Conservation (phyloP, 1,139 yeast species). For the Geotrichum siamense region DNA sequence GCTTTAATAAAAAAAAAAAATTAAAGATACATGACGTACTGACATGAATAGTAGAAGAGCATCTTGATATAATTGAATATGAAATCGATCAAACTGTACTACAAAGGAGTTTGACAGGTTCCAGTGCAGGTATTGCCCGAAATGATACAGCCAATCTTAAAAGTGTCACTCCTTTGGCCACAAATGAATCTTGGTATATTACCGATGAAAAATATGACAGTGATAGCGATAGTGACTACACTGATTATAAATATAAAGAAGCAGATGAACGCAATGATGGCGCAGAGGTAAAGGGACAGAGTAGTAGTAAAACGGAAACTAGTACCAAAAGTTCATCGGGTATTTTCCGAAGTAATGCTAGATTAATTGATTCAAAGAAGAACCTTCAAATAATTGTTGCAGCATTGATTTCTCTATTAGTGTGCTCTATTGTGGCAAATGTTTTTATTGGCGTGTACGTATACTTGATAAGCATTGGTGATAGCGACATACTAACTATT, state of each 20-base stretch:
- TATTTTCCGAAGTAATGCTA: too few relatives aligned
- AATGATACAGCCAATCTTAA: neutral
- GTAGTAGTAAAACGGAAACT: neutral
- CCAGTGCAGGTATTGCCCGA: neutral
- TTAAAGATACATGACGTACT: too few relatives aligned
- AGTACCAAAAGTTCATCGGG: too few relatives aligned
- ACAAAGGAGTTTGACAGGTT: neutral
- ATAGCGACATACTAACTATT: neutral
- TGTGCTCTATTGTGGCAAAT: constrained; percentile 8
- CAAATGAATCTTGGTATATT: constrained; percentile 9
- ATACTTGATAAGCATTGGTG: neutral
- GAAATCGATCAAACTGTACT: constrained; percentile 4
- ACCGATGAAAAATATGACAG: constrained; percentile 11
- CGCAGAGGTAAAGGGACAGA: neutral
- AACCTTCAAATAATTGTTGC: too few relatives aligned
- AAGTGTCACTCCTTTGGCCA: constrained; percentile 3
- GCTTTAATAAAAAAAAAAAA: neutral
- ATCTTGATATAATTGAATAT: constrained; percentile 6
- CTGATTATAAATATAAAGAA: neutral
- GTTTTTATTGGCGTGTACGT: constrained; percentile 13
- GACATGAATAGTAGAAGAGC: too few relatives aligned
- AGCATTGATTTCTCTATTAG: constrained; percentile 1
- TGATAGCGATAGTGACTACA: neutral
- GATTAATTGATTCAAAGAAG: too few relatives aligned
- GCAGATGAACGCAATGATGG: neutral